Evolutionary conservation across 495 filamentous ascomycete species (phyloP).

Genomic region (Venustampulla echinocandica): DNA sequence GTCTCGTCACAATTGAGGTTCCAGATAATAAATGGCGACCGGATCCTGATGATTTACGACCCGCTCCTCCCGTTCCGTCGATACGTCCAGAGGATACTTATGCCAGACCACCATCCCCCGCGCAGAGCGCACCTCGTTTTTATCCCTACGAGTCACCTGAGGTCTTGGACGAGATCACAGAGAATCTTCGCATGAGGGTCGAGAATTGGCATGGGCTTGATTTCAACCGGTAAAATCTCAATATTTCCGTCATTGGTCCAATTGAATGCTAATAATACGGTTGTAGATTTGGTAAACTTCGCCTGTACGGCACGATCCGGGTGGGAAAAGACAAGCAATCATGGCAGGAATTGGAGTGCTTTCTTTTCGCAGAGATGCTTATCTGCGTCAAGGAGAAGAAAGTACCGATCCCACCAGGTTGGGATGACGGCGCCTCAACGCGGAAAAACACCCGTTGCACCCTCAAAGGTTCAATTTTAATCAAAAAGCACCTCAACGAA

Average conservation of each 20-base stretch:
- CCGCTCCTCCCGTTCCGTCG: conserved; percentile 42
- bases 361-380: conserved; percentile 96
- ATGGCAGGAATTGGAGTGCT: conserved; percentile 98
- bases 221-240: conserved; percentile 64
- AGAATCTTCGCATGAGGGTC: conserved; percentile 73
- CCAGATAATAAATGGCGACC: conserved; percentile 87
- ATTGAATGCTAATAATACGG: conserved; percentile 12
- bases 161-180: conserved; percentile 74
- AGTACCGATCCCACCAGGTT: conserved; percentile 42
- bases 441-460: conserved; percentile 69
- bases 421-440: conserved; percentile 49
- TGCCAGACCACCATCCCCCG: conserved; percentile 41
- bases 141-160: conserved; percentile 55
- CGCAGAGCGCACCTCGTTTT: conserved; percentile 41
- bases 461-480: conserved; percentile 94
- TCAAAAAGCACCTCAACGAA: conserved; percentile 94
- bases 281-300: conserved; percentile 81
- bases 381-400: conserved; percentile 99
- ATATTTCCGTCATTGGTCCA: conserved; percentile 10
- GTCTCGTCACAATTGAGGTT: conserved; percentile 90
- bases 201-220: conserved; percentile 99
- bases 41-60: conserved; percentile 72
- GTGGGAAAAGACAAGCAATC: conserved; percentile 95
- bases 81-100: conserved; percentile 38
- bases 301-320: conserved; percentile 80